Base-by-base conservation (phyloP, 129 eudicot genomes). In the Glebionis coronaria region DNA sequence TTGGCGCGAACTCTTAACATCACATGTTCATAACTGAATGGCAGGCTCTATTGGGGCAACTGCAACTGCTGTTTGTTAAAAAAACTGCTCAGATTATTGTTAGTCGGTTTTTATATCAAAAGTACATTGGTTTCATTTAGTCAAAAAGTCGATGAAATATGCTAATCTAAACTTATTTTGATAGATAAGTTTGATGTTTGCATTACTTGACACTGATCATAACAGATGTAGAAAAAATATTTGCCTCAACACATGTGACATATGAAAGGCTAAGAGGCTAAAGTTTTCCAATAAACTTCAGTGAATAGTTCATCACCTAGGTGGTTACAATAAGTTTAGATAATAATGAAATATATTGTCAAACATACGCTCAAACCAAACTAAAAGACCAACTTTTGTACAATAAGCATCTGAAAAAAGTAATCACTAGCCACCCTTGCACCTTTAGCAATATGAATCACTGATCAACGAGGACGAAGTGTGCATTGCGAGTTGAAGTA, bases 401-500 rank as follows among this genome's bases (percentile, higher is more conserved):
- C 76, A 50, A 57, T 44, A 70, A 61, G 13, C 77, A 51, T 46
- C 35, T 3, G 15, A 14, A 8, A 28, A 23, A 51, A 51, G 20
- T 60, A 5, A 12, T 47, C 51, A 49, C 44, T 38, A 29, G 6
- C 31, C 40, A 15, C 44, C 51, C 68, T 10, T 16, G n/a, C 38
- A 50, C 52, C 45, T 18, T 4, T 14, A 29, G 12, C 52, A 8
- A 42, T 15, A 69, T 1, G 15, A 47, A 47, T 74, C 79, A 74
- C 6, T 23, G 54, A 23, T 60, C n/a, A 35, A 15, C 56, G 63
- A 47, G 79, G 73, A 50, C 13, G 63, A 15, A 75, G 27, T 23
- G 52, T 52, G 69, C 79, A 75, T 50, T 75, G 69, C 18, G 74
- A 75, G 50, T 57, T 20, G 18, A 75, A 75, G 40, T 18, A 23